Percentiles rank a stretch among this genome's conserved stretches.
Conservation (phyloP, 2,329 filamentous ascomycete genomes). For the Ophiostoma pallidulum region DNA sequence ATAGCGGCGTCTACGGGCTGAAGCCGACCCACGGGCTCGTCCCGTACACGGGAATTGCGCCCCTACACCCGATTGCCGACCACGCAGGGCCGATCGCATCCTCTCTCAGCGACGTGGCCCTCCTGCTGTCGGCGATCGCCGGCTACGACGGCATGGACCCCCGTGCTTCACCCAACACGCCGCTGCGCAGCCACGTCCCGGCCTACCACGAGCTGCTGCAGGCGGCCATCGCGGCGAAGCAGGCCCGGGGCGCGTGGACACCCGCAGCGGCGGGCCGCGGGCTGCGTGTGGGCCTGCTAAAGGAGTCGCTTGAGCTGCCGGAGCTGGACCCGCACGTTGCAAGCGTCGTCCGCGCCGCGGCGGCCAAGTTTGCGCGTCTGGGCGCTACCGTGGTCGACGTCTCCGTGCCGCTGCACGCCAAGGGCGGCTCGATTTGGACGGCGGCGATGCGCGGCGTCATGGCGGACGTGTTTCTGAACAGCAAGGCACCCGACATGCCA, state of each 20-base stretch:
- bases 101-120: conserved; percentile 32
- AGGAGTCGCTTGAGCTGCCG: conserved; percentile 31
- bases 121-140: conserved; percentile 31
- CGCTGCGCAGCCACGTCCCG: conserved; percentile 24
- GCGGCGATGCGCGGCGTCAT: conserved; percentile 26
- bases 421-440: conserved; percentile 40
- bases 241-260: conserved; percentile 18
- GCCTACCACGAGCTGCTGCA: conserved; percentile 25
- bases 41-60: conserved; percentile 38
- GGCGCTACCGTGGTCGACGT: conserved; percentile 36
- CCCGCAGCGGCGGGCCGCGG: conserved; percentile 25
- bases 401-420: conserved; percentile 36
- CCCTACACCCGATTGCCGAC: conserved; percentile 32
- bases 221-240: conserved; percentile 16
- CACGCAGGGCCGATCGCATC: conserved; percentile 37
- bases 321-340: conserved; percentile 30
- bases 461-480: conserved; percentile 22
- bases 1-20: conserved; percentile 32
- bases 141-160: conserved; percentile 41
- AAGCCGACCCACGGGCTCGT: conserved; percentile 41
- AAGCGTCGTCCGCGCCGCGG: conserved; percentile 28
- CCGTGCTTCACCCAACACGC: conserved; percentile 29
- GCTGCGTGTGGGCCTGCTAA: conserved; percentile 36
- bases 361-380: conserved; percentile 27
- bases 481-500: conserved; percentile 24